A percentile compares a stretch with the other conserved stretches of the same genome.
These are phyloP conservation scores for Coemansia sp. DNA, from an alignment of 192 early-diverging fungal species.

Conservation along the genomic window DNA sequence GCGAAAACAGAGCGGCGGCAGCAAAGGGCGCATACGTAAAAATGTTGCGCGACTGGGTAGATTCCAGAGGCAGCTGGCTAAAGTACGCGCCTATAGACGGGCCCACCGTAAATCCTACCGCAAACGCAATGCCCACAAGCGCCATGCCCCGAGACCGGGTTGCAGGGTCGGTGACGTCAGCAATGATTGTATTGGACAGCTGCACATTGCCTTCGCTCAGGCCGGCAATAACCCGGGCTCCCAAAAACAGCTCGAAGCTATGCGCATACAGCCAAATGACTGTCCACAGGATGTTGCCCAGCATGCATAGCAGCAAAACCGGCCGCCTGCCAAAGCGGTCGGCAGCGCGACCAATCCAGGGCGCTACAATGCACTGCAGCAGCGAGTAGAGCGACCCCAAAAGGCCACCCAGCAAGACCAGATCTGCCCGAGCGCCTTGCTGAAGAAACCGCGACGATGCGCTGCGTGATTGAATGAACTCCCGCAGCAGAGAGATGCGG, in stretches of 20 bases:
- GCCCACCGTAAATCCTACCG: conserved; percentile 92
- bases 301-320: conserved; percentile 84
- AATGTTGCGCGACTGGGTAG: not conserved
- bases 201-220: conserved; percentile 98
- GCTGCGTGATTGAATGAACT: conserved; percentile 8
- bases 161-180: conserved; percentile 81
- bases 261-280: conserved; percentile 86
- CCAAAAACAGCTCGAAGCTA: conserved; percentile 80
- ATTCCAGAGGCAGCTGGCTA: conserved; percentile 31
- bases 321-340: conserved; percentile 79
- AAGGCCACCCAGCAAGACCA: conserved; percentile 88
- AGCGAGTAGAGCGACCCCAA: conserved; percentile 93
- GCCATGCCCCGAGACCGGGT: conserved; percentile 81
- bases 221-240: conserved; percentile 84
- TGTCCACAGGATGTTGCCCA: conserved; percentile 87
- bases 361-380: conserved; percentile 84
- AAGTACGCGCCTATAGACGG: conserved; percentile 86
- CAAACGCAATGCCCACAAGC: conserved; percentile 94
- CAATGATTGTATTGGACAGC: conserved; percentile 91
- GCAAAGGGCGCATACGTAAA: conserved; percentile 69
- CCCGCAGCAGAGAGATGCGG: conserved; percentile 17
- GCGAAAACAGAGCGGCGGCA: conserved; percentile 80
- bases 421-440: conserved; percentile 43
- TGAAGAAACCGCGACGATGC: conserved; percentile 43
- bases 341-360: conserved; percentile 75